Evolutionary conservation across 805 yeast genomes (phyloP).

Genomic region (Metschnikowia rubicola): DNA sequence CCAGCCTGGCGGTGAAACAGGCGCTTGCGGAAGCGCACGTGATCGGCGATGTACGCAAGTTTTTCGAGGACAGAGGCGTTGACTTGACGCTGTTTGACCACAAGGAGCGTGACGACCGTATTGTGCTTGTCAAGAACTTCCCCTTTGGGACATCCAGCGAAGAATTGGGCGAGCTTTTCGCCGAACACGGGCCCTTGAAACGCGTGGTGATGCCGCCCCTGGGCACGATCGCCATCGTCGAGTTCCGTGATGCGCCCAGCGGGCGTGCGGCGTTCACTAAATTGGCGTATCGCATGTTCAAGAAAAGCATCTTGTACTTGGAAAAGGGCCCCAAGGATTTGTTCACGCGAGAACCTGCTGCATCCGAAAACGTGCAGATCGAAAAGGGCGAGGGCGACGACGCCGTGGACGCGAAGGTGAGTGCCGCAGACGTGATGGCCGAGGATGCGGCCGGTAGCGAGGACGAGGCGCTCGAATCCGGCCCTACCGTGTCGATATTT

Average conservation of each 20-base stretch:
- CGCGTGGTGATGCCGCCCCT: conserved; percentile 92
- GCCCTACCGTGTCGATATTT: conserved; percentile 84
- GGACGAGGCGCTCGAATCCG: conserved; percentile 43
- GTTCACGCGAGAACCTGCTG: conserved; percentile 60
- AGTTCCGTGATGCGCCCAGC: conserved; percentile 74
- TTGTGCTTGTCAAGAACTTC: conserved; percentile 84
- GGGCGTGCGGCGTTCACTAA: conserved; percentile 90
- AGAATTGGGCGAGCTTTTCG: conserved; percentile 79
- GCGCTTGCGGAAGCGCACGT: conserved; percentile 97
- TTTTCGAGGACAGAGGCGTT: conserved; percentile 81
- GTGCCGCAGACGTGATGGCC: conserved; percentile 42
- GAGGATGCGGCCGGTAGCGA: conserved; percentile 23
- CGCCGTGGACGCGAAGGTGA: conserved; percentile 35
- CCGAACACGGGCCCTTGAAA: conserved; percentile 73
- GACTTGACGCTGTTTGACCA: conserved; percentile 69
- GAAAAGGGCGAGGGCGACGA: conserved; percentile 21
- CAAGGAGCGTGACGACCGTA: conserved; percentile 71
- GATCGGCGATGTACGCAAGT: conserved; percentile 83
- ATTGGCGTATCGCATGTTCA: conserved; percentile 82
- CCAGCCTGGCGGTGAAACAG: conserved; percentile 89
- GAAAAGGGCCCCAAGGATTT: conserved; percentile 91
- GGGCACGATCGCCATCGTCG: conserved; percentile 93
- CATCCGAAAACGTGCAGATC: conserved; percentile 16
- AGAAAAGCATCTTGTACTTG: conserved; percentile 79
- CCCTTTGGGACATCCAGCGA: conserved; percentile 81